Conservation (phyloP, 257 asterid species). For the Leptodermis oblonga region DNA sequence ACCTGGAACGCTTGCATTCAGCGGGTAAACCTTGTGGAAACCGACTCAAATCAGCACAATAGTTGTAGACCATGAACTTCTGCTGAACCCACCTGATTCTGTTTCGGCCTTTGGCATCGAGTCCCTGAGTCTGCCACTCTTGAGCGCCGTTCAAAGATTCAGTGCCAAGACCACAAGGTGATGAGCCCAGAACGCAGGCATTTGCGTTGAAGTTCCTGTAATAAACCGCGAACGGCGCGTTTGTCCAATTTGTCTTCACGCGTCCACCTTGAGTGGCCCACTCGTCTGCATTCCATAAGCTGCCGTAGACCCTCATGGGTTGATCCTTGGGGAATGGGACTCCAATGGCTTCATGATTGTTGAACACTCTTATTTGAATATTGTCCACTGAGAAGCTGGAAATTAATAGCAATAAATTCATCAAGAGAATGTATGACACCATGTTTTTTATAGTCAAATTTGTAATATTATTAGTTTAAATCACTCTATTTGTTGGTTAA, state of each 20-base stretch:
- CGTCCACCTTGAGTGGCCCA: slow-evolving; percentile 29
- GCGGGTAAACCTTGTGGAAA: too few species aligned
- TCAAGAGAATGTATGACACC: too few species aligned
- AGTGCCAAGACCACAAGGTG: background rate
- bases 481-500: too few species aligned
- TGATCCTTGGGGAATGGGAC: slow-evolving; percentile 18
- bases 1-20: too few species aligned
- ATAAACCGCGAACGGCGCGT: slow-evolving; percentile 16
- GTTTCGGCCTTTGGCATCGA: slow-evolving; percentile 15
- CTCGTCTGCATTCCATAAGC: slow-evolving; percentile 21
- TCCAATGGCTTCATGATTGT: slow-evolving; percentile 20
- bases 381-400: slow-evolving; percentile 24
- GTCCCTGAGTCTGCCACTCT: slow-evolving; percentile 12
- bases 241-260: slow-evolving; percentile 16
- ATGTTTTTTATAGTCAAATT: too few species aligned
- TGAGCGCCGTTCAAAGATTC: background rate
- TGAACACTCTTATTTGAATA: slow-evolving; percentile 18
- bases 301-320: slow-evolving; percentile 20
- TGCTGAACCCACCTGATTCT: slow-evolving; percentile 23
- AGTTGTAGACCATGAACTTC: slow-evolving; percentile 19
- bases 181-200: background rate
- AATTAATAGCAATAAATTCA: background rate
- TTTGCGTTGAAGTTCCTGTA: slow-evolving; percentile 6
- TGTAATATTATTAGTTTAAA: too few species aligned
- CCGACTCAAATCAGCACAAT: slow-evolving; percentile 20